These are phyloP conservation scores for Dispira simplex DNA, from an alignment of 192 early-diverging fungal species.

Conservation along the genomic window DNA sequence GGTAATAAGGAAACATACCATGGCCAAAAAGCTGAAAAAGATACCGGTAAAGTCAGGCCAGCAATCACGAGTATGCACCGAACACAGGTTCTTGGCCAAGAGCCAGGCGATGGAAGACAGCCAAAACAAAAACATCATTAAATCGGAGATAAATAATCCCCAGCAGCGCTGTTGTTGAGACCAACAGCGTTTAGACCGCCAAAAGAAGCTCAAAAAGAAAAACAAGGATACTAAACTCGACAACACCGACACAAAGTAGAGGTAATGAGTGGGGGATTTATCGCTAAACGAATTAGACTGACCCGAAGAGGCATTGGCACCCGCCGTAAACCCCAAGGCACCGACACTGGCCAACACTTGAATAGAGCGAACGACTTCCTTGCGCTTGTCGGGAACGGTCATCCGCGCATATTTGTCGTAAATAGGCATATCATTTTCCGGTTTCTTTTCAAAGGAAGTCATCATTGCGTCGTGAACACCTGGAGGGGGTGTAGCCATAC, in stretches of 20 bases:
- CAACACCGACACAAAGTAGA: conserved; percentile 9
- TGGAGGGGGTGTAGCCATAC: neutral
- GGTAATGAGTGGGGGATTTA: conserved; percentile 1
- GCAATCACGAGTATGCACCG: neutral
- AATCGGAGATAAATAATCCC: neutral
- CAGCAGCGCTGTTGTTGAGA: neutral
- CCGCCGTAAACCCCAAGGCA: conserved; percentile 3
- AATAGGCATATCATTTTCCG: neutral
- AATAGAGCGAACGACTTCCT: conserved; percentile 6
- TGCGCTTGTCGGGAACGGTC: conserved; percentile 5
- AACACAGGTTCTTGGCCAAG: neutral
- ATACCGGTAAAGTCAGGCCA: conserved; percentile 5
- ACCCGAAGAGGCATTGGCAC: neutral
- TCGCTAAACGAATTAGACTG: neutral
- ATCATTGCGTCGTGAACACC: neutral
- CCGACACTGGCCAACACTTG: conserved; percentile 8
- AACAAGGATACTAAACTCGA: conserved; percentile 2
- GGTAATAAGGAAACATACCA: neutral
- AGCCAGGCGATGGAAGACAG: conserved; percentile 1
- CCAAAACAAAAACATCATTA: conserved; percentile 6
- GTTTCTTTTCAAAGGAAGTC: neutral
- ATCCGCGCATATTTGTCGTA: neutral
- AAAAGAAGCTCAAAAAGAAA: conserved; percentile 10
- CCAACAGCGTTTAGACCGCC: conserved; percentile 5
- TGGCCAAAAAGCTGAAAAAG: conserved; percentile 3